These are phyloP conservation scores for Rauvolfia tetraphylla DNA, from an alignment of 257 asterid species.

Conservation along the genomic window DNA sequence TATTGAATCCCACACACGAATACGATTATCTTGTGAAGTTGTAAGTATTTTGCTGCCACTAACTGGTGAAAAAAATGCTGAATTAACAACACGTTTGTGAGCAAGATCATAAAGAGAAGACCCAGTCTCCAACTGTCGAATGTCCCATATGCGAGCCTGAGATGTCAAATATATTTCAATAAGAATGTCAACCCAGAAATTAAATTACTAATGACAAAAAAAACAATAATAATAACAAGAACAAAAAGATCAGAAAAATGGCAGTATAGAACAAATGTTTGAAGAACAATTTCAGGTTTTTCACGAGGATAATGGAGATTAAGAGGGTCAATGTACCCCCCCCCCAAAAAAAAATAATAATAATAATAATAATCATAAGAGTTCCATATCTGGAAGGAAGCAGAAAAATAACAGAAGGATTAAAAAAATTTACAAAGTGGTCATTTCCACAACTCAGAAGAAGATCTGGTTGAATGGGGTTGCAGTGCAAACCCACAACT, in stretches of 20 bases:
- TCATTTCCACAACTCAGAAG: slow-evolving; percentile 91
- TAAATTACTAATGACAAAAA: background rate
- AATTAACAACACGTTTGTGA: slow-evolving; percentile 89
- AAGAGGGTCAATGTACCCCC: slow-evolving; percentile 2
- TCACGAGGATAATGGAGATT: background rate
- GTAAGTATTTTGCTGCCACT: slow-evolving; percentile 94
- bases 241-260: background rate
- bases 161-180: slow-evolving; percentile 10
- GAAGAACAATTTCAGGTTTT: background rate
- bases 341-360: too few relatives aligned
- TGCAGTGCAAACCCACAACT: slow-evolving; percentile 91
- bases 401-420: slow-evolving; percentile 6
- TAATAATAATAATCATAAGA: too few relatives aligned
- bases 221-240: background rate
- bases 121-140: slow-evolving; percentile 67
- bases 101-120: slow-evolving; percentile 68
- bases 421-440: slow-evolving; percentile 66
- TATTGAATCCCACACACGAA: slow-evolving; percentile 95
- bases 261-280: background rate
- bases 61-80: slow-evolving; percentile 90
- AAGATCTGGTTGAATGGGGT: slow-evolving; percentile 95
- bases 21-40: slow-evolving; percentile 86
- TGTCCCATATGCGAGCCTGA: slow-evolving; percentile 99
- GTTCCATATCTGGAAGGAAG: background rate
- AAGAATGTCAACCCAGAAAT: background rate